A percentile compares a stretch with the other conserved stretches of the same genome.
Conservation (phyloP, 2,329 filamentous ascomycete species). For the Ambrosiella cleistominuta region DNA sequence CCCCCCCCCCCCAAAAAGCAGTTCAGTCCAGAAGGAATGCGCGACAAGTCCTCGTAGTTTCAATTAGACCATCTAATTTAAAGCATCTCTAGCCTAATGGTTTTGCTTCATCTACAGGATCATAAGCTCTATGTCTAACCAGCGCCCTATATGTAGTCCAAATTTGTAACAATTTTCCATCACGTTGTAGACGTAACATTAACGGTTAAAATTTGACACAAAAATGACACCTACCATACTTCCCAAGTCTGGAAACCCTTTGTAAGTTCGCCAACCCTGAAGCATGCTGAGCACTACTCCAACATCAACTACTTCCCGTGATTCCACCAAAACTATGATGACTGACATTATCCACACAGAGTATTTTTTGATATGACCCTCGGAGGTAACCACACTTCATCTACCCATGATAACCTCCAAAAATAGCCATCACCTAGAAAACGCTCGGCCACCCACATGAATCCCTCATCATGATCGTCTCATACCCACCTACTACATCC, state of each 20-base stretch:
- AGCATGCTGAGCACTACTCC: not conserved
- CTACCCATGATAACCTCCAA: not conserved
- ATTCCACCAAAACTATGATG: not conserved
- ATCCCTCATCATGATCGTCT: not conserved
- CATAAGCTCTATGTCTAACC: too few species aligned
- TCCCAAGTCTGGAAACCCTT: slow-evolving; percentile 29
- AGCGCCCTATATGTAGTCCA: too few species aligned
- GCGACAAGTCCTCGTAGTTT: too few species aligned
- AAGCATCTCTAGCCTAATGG: too few species aligned
- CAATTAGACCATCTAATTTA: too few species aligned
- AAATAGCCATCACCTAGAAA: not conserved
- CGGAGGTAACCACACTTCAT: slow-evolving; percentile 36
- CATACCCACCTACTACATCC: not conserved
- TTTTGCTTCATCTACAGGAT: too few species aligned
- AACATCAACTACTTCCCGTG: not conserved
- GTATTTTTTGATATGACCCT: slow-evolving; percentile 67
- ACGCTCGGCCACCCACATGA: not conserved
- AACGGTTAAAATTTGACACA: not conserved
- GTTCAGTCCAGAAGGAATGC: too few species aligned
- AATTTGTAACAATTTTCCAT: too few species aligned
- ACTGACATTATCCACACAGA: slow-evolving; percentile 18
- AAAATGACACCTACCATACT: slow-evolving; percentile 29
- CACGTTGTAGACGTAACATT: too few species aligned
- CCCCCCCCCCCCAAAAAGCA: too few species aligned
- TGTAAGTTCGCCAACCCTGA: slow-evolving; percentile 21